Evolutionary conservation across 1,139 yeast genomes (phyloP).

Genomic region (Yamadazyma diddensiae): DNA sequence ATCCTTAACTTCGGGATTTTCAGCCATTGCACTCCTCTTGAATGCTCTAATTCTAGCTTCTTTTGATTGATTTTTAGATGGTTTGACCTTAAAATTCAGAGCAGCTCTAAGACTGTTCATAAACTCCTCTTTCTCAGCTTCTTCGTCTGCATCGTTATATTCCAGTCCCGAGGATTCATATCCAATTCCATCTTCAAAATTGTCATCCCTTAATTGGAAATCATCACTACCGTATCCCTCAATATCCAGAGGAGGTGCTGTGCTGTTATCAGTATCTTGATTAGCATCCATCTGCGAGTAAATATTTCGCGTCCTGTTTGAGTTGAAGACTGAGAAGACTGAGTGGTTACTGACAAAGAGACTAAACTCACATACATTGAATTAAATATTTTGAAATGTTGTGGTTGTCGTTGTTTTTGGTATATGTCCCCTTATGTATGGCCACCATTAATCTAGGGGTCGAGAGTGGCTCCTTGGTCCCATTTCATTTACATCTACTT

Average conservation of each 20-base stretch:
- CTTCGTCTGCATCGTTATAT: constrained; percentile 3
- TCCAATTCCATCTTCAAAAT: constrained; percentile 9
- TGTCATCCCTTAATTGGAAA: background rate
- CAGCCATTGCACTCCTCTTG: constrained; percentile 6
- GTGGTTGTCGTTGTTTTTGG: no score
- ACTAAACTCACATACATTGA: no score
- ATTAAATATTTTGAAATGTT: no score
- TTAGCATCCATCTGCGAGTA: constrained; percentile 5
- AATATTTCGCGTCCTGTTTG: background rate
- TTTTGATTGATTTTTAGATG: background rate
- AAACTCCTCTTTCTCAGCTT: constrained; percentile 3
- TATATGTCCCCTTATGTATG: no score
- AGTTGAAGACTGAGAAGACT: no score
- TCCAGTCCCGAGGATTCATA: constrained; percentile 15
- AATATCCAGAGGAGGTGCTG: background rate
- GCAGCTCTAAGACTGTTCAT: constrained; percentile 5
- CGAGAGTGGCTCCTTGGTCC: no score
- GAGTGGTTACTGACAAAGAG: no score
- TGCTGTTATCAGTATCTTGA: background rate
- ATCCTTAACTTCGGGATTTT: constrained; percentile 60
- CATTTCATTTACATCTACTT: constrained; percentile 42
- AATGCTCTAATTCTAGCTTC: constrained; percentile 9
- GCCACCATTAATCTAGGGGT: no score
- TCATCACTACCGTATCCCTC: constrained; percentile 1
- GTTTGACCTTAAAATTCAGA: constrained; percentile 2